These are phyloP conservation scores for Tetrapisispora pingtungensis DNA, from an alignment of 805 yeast genomes.

Conservation along the genomic window DNA sequence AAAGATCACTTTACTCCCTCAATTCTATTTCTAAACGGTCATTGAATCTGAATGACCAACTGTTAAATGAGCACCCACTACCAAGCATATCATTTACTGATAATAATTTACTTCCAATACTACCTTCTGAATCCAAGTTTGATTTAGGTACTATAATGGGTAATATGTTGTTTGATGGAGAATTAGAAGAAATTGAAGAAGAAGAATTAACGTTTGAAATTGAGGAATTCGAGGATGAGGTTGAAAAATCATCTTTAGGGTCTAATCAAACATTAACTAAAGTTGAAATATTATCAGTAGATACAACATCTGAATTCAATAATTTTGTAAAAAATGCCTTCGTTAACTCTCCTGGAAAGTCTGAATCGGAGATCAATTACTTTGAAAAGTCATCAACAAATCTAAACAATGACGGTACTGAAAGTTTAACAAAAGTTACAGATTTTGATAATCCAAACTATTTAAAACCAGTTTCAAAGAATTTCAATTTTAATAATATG, in stretches of 20 bases:
- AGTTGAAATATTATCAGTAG: background rate
- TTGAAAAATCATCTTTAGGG: background rate
- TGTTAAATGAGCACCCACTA: slow-evolving; percentile 10
- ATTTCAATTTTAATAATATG: too few species aligned
- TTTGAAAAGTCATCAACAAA: background rate
- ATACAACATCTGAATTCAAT: background rate
- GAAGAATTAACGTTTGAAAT: slow-evolving; percentile 10
- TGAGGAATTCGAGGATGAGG: background rate
- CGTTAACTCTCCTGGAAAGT: background rate
- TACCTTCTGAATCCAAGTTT: slow-evolving; percentile 12
- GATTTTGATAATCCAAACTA: too few species aligned
- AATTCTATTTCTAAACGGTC: slow-evolving; percentile 29
- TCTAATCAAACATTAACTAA: background rate
- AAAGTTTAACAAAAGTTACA: background rate
- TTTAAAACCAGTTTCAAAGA: too few species aligned
- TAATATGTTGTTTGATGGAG: slow-evolving; percentile 23
- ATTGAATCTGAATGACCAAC: slow-evolving; percentile 23
- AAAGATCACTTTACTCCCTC: slow-evolving; percentile 26
- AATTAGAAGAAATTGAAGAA: slow-evolving; percentile 18
- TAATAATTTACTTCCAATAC: slow-evolving; percentile 13
- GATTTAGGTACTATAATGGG: slow-evolving; percentile 27
- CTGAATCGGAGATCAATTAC: background rate
- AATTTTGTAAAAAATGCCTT: background rate
- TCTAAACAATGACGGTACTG: too few species aligned
- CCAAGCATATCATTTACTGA: background rate